Evolutionary conservation across 2,329 filamentous ascomycete genomes (phyloP).

Genomic region (Trichoderma polysporum): DNA sequence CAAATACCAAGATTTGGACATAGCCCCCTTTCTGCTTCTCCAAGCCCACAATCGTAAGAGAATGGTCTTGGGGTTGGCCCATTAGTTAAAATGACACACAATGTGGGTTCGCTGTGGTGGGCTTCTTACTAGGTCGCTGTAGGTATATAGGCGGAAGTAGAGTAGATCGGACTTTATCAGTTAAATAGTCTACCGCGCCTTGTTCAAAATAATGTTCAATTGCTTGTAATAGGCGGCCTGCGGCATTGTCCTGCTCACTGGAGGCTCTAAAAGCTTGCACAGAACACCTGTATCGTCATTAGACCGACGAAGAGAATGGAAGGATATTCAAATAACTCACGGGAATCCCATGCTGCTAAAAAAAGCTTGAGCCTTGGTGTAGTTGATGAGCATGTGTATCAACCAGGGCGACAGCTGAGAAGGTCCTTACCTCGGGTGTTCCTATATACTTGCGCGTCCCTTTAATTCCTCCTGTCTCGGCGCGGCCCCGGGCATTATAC

Average conservation of each 20-base stretch:
- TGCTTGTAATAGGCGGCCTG: conserved; percentile 60
- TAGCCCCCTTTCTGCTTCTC: conserved; percentile 66
- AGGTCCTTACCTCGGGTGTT: conserved; percentile 69
- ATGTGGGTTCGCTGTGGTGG: background rate
- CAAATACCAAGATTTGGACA: conserved; percentile 77
- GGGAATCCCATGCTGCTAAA: conserved; percentile 68
- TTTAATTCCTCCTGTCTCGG: conserved; percentile 82
- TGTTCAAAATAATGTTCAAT: conserved; percentile 74
- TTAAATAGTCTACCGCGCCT: conserved; percentile 43
- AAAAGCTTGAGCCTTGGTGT: conserved; percentile 70
- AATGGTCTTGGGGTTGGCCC: conserved; percentile 62
- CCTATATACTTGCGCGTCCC: conserved; percentile 96
- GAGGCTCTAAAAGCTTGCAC: conserved; percentile 59
- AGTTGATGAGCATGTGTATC: background rate
- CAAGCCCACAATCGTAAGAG: conserved; percentile 83
- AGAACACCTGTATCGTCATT: conserved; percentile 49
- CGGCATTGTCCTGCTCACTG: conserved; percentile 40
- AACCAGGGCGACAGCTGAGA: no score
- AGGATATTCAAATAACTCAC: conserved; percentile 41
- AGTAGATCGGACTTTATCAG: conserved; percentile 67
- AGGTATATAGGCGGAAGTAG: conserved; percentile 82
- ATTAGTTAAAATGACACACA: conserved; percentile 13
- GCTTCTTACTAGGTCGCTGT: conserved; percentile 67
- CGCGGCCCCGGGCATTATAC: conserved; percentile 70
- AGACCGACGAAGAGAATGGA: background rate